Conservation (phyloP, 306 rosid species). For the Cicer cuneatum region DNA sequence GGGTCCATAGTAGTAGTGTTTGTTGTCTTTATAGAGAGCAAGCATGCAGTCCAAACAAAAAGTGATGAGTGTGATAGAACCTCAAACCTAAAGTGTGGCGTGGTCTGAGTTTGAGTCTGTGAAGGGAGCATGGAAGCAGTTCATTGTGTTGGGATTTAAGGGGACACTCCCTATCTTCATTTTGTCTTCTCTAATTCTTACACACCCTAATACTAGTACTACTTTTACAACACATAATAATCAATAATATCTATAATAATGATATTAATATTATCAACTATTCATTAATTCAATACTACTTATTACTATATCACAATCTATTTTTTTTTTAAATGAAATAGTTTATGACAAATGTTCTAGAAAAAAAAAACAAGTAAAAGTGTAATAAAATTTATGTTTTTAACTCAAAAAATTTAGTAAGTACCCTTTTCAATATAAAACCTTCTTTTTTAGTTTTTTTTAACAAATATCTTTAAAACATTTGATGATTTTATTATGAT, state of each 20-base stretch:
- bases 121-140: constrained; percentile 56
- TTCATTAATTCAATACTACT: background rate
- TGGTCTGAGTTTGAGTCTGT: constrained; percentile 47
- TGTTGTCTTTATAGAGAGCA: background rate
- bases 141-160: constrained; percentile 57
- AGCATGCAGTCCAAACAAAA: constrained; percentile 43
- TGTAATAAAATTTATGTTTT: too few species aligned
- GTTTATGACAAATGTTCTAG: too few species aligned
- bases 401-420: too few species aligned
- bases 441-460: too few species aligned
- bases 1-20: too few species aligned
- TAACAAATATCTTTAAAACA: too few species aligned
- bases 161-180: constrained; percentile 67
- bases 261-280: background rate
- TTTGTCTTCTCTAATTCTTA: constrained; percentile 53
- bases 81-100: constrained; percentile 45
- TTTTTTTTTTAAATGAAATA: too few species aligned
- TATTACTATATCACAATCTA: too few species aligned
- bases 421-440: too few species aligned
- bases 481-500: too few species aligned
- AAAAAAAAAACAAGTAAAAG: too few species aligned
- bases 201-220: background rate
- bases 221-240: background rate
- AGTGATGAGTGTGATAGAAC: constrained; percentile 56
- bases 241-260: too few species aligned